Conservation (phyloP, 139 green algal genomes). For the Gonium pectorale region DNA sequence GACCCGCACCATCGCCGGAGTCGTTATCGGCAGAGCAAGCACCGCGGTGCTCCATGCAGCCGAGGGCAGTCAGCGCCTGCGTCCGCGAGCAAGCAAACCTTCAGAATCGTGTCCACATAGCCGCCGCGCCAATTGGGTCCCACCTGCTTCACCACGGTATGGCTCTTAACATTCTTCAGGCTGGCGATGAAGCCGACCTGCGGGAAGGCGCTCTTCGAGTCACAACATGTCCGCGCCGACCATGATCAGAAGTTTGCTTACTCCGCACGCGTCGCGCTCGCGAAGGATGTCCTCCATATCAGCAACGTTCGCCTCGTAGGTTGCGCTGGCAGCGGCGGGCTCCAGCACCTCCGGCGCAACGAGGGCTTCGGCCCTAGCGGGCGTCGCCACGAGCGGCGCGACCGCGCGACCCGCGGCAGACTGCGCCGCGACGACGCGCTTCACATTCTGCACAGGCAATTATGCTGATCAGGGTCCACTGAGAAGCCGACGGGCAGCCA, state of each 20-base stretch:
- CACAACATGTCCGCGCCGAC: not conserved
- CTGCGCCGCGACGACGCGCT: not conserved
- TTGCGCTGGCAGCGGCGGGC: not conserved
- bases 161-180: conserved; percentile 88
- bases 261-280: conserved; percentile 96
- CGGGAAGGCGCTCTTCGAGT: not conserved
- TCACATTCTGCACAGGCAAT: conserved; percentile 27
- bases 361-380: not conserved
- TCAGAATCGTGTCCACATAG: not conserved
- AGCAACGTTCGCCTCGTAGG: conserved; percentile 56
- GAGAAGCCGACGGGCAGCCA: no score
- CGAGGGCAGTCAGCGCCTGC: conserved; percentile 92
- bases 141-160: conserved; percentile 94
- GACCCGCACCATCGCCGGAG: conserved; percentile 96
- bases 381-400: conserved; percentile 7
- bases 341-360: conserved; percentile 9
- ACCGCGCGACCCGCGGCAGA: not conserved
- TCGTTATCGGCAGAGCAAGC: conserved; percentile 97
- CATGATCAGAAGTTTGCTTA: conserved; percentile 56
- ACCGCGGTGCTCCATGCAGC: conserved; percentile 99
- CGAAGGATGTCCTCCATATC: conserved; percentile 93
- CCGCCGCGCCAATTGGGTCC: not conserved
- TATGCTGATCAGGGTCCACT: not conserved
- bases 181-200: conserved; percentile 98
- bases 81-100: not conserved